Evolutionary conservation across 163 green algal species (phyloP), one percentile per base, ranked within the genome.

Genomic region (Smithsoniella earleae): DNA sequence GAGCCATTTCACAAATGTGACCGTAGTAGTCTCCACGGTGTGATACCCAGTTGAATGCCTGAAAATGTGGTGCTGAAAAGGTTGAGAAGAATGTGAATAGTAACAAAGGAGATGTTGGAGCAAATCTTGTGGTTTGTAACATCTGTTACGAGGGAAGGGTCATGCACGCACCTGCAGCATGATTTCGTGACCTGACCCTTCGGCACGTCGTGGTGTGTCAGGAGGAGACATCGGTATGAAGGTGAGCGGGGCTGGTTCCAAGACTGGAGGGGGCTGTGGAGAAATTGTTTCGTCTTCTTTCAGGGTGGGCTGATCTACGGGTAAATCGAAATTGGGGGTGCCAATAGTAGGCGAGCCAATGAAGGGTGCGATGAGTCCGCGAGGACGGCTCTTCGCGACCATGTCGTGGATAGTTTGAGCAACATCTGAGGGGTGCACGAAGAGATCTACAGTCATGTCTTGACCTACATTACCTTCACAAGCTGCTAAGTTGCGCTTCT

Each of bases 1-100:
- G 73, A 16, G 76, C 82, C 5, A 81, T 69, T 6, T 74, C 54
- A n/a, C n/a, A 25, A 30, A 94, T 36, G 25, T 80, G 52, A 16
- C 76, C 66, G 58, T 82, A 94, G 80, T 80, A 90, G 62, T 77
- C 63, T 27, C 74, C 78, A 77, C 52, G 45, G 30, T 85, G 77
- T 2, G 76, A 85, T 63, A 91, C 83, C 88, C 87, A 91, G 76
- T 90, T 87, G 78, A 92, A 91, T 20, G 76, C 84, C 77, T 83
- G 75, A 45, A 75, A 49, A 22, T 13, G 40, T 49, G 13, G 40
- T 13, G 10, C 13, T 49, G 40, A 49, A 49, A 49, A 22, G 13
- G 10, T 22, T 22, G 10, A 49, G 40, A 10, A 49, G 40, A 10
- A 49, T 49, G 40, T 13, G 40, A n/a, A n/a, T n/a, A 10, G 40